A percentile compares a stretch with the other conserved stretches of the same genome.
These are phyloP conservation scores for Bauhinia variegata DNA, from an alignment of 306 rosid genomes.

Conservation along the genomic window DNA sequence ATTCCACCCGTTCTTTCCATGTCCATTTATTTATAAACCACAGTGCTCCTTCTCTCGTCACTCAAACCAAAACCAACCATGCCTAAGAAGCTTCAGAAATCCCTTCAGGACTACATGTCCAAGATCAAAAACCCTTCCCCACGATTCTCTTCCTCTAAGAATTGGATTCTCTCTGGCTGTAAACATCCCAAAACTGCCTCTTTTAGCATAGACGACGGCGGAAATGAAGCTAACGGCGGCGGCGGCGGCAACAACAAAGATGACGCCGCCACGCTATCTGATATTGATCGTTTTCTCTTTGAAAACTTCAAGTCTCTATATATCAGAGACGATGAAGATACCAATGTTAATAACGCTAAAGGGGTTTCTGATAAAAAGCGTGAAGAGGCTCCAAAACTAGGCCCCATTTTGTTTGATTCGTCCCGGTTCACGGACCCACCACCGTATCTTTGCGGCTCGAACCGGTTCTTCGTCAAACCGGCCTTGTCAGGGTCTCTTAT, in stretches of 20 bases:
- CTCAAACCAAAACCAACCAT: slow-evolving; percentile 31
- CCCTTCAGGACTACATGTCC: slow-evolving; percentile 47
- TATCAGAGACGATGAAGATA: slow-evolving; percentile 46
- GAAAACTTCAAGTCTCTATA: slow-evolving; percentile 83
- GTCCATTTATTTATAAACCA: slow-evolving; percentile 33
- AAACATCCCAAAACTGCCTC: slow-evolving; percentile 70
- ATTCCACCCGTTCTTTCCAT: not conserved
- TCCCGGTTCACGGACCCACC: slow-evolving; percentile 44
- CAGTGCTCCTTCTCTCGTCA: not conserved
- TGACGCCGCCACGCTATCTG: slow-evolving; percentile 71
- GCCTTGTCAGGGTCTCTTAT: slow-evolving; percentile 44
- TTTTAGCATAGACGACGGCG: slow-evolving; percentile 39
- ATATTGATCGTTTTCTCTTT: slow-evolving; percentile 71
- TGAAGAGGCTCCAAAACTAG: slow-evolving; percentile 1
- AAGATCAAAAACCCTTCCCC: slow-evolving; percentile 53
- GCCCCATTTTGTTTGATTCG: slow-evolving; percentile 43
- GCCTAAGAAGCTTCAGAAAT: slow-evolving; percentile 62
- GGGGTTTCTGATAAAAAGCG: not conserved
- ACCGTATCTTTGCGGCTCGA: slow-evolving; percentile 47
- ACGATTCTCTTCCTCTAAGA: slow-evolving; percentile 51
- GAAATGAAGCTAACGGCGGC: not conserved
- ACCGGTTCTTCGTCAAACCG: slow-evolving; percentile 49
- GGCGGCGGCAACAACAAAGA: slow-evolving; percentile 2
- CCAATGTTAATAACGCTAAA: not conserved
- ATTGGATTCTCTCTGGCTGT: slow-evolving; percentile 58